A percentile compares a stretch with the other conserved stretches of the same genome.
Evolutionary conservation across 352 stramenopile genomes (phyloP).

Genomic region (Phytophthora cactorum): DNA sequence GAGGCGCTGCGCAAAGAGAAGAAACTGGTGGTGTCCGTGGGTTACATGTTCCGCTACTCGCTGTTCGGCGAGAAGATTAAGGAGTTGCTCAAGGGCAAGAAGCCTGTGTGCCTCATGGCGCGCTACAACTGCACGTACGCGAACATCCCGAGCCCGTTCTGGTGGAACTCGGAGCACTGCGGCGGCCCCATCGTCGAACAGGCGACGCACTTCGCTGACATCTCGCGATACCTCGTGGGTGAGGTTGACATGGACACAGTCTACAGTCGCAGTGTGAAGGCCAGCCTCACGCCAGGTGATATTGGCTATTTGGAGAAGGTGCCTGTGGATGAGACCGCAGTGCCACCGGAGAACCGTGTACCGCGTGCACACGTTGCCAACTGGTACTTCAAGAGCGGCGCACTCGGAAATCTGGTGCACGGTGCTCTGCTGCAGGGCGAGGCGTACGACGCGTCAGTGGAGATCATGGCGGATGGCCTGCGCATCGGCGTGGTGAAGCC

Average conservation of each 20-base stretch:
- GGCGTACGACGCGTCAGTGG: slow-evolving; percentile 40
- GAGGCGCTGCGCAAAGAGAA: not conserved
- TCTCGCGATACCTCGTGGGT: slow-evolving; percentile 42
- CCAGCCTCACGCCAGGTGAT: slow-evolving; percentile 37
- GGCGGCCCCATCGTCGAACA: slow-evolving; percentile 50
- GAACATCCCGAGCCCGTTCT: slow-evolving; percentile 46
- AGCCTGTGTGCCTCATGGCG: slow-evolving; percentile 42
- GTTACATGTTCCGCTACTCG: slow-evolving; percentile 2
- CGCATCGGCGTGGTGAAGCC: slow-evolving; percentile 43
- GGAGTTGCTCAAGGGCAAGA: slow-evolving; percentile 26
- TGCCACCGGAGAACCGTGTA: slow-evolving; percentile 39
- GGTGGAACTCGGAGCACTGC: slow-evolving; percentile 47
- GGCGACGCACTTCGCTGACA: slow-evolving; percentile 48
- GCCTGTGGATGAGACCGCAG: slow-evolving; percentile 31
- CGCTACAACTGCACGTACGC: slow-evolving; percentile 49
- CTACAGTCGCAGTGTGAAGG: slow-evolving; percentile 52
- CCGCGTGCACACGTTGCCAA: slow-evolving; percentile 43
- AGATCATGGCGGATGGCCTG: slow-evolving; percentile 46
- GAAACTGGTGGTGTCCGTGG: not conserved
- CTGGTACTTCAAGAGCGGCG: slow-evolving; percentile 45
- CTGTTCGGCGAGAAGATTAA: not conserved
- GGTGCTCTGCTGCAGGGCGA: slow-evolving; percentile 41
- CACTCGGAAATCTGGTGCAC: slow-evolving; percentile 42
- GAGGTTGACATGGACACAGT: slow-evolving; percentile 43
- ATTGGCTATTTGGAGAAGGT: slow-evolving; percentile 45